Evolutionary conservation across 2,329 filamentous ascomycete genomes (phyloP).

Genomic region (Fusarium lyarnte): DNA sequence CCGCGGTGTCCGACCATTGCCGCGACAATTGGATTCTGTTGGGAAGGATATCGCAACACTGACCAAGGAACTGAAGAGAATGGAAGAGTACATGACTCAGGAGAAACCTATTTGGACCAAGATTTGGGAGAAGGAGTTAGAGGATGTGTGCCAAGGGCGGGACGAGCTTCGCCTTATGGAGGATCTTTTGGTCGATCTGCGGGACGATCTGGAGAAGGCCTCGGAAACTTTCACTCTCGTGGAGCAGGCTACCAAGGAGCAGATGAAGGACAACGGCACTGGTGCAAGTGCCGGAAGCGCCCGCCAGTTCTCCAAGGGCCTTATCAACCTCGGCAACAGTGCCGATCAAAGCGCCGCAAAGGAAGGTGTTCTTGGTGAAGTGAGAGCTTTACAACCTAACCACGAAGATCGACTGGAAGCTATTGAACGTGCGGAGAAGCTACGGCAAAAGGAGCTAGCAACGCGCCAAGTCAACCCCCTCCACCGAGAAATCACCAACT

Average conservation of each 20-base stretch:
- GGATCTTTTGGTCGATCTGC: constrained; percentile 89
- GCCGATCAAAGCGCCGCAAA: constrained; percentile 83
- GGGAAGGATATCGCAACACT: constrained; percentile 86
- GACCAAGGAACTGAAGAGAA: constrained; percentile 87
- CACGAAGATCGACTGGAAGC: constrained; percentile 93
- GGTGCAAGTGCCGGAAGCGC: constrained; percentile 61
- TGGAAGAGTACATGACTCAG: constrained; percentile 89
- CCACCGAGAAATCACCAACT: constrained; percentile 83
- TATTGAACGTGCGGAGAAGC: constrained; percentile 95
- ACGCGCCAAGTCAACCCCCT: constrained; percentile 78
- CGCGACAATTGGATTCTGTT: constrained; percentile 87
- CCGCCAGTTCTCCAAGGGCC: constrained; percentile 64
- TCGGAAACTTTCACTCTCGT: constrained; percentile 93
- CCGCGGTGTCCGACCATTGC: constrained; percentile 89
- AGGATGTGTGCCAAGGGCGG: constrained; percentile 94
- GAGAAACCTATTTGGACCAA: constrained; percentile 99
- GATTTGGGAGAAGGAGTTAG: constrained; percentile 98
- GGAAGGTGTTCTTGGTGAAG: constrained; percentile 90
- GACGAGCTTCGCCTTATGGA: constrained; percentile 97
- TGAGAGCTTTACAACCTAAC: constrained; percentile 91
- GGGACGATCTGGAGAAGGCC: constrained; percentile 95
- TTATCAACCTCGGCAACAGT: constrained; percentile 62
- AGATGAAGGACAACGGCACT: constrained; percentile 79
- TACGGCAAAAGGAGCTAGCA: constrained; percentile 88
- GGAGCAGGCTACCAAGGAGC: constrained; percentile 97